Conservation (phyloP, 228 moss, liverwort and hornwort genomes). For the Sphagnum magellanicum region DNA sequence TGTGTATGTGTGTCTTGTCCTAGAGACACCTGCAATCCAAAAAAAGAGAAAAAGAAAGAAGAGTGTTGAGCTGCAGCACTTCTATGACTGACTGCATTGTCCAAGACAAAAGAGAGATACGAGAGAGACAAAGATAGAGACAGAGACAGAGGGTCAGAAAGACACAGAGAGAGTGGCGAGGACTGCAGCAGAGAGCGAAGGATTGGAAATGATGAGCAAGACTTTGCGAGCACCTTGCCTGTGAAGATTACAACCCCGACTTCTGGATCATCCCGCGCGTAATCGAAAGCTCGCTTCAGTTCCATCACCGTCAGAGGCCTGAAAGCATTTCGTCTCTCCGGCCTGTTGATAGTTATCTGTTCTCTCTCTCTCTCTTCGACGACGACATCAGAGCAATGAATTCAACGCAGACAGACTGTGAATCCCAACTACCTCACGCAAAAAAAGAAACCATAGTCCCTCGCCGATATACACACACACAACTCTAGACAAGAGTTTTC, state of each 20-base stretch:
- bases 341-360: constrained; percentile 95
- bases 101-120: too few relatives aligned
- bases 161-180: neutral
- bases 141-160: neutral
- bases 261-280: constrained; percentile 81
- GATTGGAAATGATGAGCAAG: too few relatives aligned
- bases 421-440: neutral
- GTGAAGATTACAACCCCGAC: constrained; percentile 91
- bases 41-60: too few relatives aligned
- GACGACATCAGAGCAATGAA: neutral
- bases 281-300: constrained; percentile 65
- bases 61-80: too few relatives aligned
- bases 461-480: neutral
- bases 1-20: too few relatives aligned
- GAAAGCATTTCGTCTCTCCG: constrained; percentile 87
- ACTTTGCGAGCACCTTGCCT: constrained; percentile 61
- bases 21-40: too few relatives aligned
- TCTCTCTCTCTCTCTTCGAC: constrained; percentile 1
- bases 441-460: neutral
- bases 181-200: too few relatives aligned
- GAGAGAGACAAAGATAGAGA: neutral
- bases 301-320: constrained; percentile 81
- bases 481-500: neutral
- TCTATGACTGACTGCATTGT: too few relatives aligned
- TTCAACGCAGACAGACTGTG: neutral